Percentiles rank a stretch among this genome's conserved stretches.
Conservation (phyloP, 768 basidiomycete species). For the Candolleomyces aberdarensis region DNA sequence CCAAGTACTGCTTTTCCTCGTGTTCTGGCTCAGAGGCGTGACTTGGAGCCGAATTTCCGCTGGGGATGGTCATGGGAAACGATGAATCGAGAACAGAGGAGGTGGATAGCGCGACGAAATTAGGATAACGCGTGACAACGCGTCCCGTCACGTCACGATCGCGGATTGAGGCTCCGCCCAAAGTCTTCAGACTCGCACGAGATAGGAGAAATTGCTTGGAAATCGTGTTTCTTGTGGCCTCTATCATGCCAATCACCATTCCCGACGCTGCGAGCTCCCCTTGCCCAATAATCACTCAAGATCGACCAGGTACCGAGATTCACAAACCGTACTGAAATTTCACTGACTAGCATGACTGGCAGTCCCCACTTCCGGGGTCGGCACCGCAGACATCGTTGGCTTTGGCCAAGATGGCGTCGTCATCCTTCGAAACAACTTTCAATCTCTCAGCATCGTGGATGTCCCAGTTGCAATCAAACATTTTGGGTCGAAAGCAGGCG, state of each 20-base stretch:
- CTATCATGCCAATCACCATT: no score
- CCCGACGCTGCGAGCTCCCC: no score
- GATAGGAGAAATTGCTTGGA: no score
- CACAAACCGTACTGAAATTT: no score
- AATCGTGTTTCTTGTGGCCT: no score
- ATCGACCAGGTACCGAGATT: no score
- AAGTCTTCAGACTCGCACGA: background rate
- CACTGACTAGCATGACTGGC: no score
- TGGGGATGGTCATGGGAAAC: background rate
- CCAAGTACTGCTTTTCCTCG: slow-evolving; percentile 89
- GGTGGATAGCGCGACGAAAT: background rate
- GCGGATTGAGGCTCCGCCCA: background rate
- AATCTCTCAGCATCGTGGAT: background rate
- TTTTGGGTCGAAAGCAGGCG: background rate
- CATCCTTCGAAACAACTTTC: slow-evolving; percentile 2
- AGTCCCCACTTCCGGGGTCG: background rate
- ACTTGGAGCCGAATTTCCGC: background rate
- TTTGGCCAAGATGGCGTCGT: slow-evolving; percentile 2
- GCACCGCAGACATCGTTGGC: slow-evolving; percentile 6
- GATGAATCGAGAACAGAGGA: background rate
- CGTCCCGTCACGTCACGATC: slow-evolving; percentile 4
- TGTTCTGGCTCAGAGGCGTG: slow-evolving; percentile 30
- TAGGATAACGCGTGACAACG: slow-evolving; percentile 5
- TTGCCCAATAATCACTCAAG: no score
- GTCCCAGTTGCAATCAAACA: background rate